A percentile compares a stretch with the other conserved stretches of the same genome.
phyloP scores from a whole-genome alignment of 1,284 basidiomycete genomes.

The Cronartium quercuum region DNA sequence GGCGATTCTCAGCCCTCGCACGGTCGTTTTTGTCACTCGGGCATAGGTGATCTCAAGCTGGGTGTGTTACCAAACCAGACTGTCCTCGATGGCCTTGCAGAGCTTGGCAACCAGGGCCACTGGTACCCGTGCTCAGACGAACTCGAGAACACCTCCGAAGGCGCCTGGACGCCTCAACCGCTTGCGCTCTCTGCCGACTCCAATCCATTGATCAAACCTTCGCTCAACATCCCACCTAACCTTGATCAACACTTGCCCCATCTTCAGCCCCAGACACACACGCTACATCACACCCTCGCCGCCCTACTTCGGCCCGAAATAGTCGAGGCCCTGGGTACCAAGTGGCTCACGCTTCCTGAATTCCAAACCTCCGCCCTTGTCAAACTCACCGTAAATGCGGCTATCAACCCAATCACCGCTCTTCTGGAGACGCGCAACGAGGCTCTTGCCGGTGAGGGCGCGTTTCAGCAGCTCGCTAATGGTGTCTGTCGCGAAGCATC shows the following conservation, averaged over 20 bases:
- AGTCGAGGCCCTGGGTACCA: slow-evolving; percentile 45
- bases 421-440: slow-evolving; percentile 76
- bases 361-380: slow-evolving; percentile 68
- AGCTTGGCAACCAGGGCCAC: slow-evolving; percentile 41
- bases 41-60: slow-evolving; percentile 66
- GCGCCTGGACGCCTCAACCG: slow-evolving; percentile 40
- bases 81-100: slow-evolving; percentile 44
- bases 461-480: slow-evolving; percentile 42
- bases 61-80: slow-evolving; percentile 68
- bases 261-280: slow-evolving; percentile 48
- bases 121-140: slow-evolving; percentile 48
- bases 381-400: slow-evolving; percentile 77
- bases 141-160: slow-evolving; percentile 42
- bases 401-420: slow-evolving; percentile 82
- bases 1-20: slow-evolving; percentile 19
- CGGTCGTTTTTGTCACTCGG: slow-evolving; percentile 60
- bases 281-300: slow-evolving; percentile 64
- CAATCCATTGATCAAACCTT: slow-evolving; percentile 44
- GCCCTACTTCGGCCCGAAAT: slow-evolving; percentile 59
- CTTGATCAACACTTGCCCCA: slow-evolving; percentile 56
- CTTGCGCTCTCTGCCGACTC: slow-evolving; percentile 37
- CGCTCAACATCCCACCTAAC: slow-evolving; percentile 47
- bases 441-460: slow-evolving; percentile 51
- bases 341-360: slow-evolving; percentile 64
- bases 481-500: slow-evolving; percentile 44